Base-by-base conservation (phyloP, 139 green algal species). In the Chlorella sp. region DNA sequence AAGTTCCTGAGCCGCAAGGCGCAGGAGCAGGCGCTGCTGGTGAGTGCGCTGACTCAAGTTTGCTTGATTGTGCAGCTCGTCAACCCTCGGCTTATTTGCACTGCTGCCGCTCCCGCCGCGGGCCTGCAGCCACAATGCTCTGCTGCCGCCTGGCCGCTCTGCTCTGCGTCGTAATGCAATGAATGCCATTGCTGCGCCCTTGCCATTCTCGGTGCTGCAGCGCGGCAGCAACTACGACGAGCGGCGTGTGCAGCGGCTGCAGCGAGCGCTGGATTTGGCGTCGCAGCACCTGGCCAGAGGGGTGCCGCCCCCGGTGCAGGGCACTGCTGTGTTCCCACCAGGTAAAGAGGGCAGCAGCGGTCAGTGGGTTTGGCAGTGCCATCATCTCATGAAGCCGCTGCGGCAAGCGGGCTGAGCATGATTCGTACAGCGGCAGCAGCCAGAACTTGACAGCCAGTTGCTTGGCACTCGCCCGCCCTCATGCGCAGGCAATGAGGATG, bases 401-500 rank as follows among this genome's bases (percentile, higher is more conserved):
- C n/a, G n/a, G n/a, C n/a, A n/a, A n/a, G n/a, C n/a, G n/a, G n/a
- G n/a, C n/a, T n/a, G n/a, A n/a, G n/a, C n/a, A n/a, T n/a, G n/a
- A n/a, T n/a, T n/a, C n/a, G n/a, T n/a, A n/a, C n/a, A n/a, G n/a
- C n/a, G n/a, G n/a, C n/a, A n/a, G n/a, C n/a, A n/a, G n/a, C n/a
- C 12, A 71, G 7, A 25, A 32, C 6, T 6, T 11, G 12, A 16
- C 28, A 2, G 60, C 21, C 1, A 30, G 32, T 32, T 16, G 20
- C 21, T 32, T 16, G 60, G 21, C 60, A 32, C 1, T 1, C 6
- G 60, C 30, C 11, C 3, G 26, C 1, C 68, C 1, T 20, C 41
- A 30, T 32, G 65, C 34, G 57, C 82, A 70, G 83, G 87, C 34
- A 88, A 84, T 32, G 76, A 89, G 62, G 76, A 81, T 2, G 32